Evolutionary conservation across 352 stramenopile genomes (phyloP).

Genomic region (Peronospora tabacina): DNA sequence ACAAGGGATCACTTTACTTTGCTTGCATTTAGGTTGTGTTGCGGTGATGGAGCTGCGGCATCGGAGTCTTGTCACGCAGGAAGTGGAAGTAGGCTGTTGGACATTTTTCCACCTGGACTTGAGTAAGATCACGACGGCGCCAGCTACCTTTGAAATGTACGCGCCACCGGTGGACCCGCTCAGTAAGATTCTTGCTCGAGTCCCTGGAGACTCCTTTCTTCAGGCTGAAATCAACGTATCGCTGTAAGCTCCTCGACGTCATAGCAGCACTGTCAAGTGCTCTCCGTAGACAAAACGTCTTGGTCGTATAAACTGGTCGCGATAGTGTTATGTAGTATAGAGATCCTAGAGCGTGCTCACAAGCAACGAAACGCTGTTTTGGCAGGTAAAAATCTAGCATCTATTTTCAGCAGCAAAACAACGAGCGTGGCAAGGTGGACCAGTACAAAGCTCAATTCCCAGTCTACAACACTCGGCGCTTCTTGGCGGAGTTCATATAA

Average conservation of each 20-base stretch:
- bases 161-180: slow-evolving; percentile 72
- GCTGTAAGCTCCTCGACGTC: slow-evolving; percentile 33
- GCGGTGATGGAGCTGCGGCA: slow-evolving; percentile 84
- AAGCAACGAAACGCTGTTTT: background rate
- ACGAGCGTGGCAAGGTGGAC: slow-evolving; percentile 3
- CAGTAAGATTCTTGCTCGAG: slow-evolving; percentile 79
- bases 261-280: slow-evolving; percentile 5
- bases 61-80: slow-evolving; percentile 72
- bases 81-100: slow-evolving; percentile 85
- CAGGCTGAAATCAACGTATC: slow-evolving; percentile 86
- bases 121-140: slow-evolving; percentile 81
- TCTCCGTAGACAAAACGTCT: slow-evolving; percentile 9
- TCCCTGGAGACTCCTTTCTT: slow-evolving; percentile 83
- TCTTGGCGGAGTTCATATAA: slow-evolving; percentile 99
- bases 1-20: slow-evolving; percentile 8
- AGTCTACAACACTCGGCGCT: slow-evolving; percentile 86
- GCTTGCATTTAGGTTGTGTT: slow-evolving; percentile 50
- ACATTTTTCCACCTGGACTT: slow-evolving; percentile 86
- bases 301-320: background rate
- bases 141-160: slow-evolving; percentile 87
- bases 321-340: background rate
- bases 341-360: background rate
- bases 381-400: slow-evolving; percentile 29
- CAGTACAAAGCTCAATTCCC: background rate
- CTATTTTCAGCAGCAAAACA: slow-evolving; percentile 35